Evolutionary conservation across 148 eudicot species (phyloP).

Genomic region (Pouteria glomerata): DNA sequence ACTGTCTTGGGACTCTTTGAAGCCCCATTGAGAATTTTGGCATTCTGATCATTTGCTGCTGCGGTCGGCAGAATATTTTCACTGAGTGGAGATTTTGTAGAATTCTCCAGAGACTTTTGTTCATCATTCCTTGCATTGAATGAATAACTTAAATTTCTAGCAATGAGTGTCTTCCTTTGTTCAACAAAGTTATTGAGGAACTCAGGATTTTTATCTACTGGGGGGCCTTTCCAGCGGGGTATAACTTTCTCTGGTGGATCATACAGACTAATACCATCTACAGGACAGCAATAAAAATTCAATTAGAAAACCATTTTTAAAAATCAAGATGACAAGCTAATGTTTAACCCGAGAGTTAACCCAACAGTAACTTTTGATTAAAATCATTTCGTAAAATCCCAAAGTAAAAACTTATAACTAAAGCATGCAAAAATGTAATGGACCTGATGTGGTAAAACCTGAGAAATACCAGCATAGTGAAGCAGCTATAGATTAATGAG

Average conservation of each 20-base stretch:
- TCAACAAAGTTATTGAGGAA: conserved; percentile 35
- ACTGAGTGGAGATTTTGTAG: conserved; percentile 25
- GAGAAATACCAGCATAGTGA: not conserved
- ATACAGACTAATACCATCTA: conserved; percentile 85
- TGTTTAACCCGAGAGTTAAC: not conserved
- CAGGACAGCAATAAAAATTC: conserved; percentile 15
- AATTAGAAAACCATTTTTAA: not conserved
- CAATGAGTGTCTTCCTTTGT: conserved; percentile 23
- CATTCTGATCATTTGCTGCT: conserved; percentile 21
- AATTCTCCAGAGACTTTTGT: conserved; percentile 19
- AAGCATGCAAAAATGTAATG: not conserved
- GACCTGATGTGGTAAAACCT: not conserved
- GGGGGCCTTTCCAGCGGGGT: conserved; percentile 96
- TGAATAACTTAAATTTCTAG: conserved; percentile 18
- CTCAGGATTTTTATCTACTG: conserved; percentile 46
- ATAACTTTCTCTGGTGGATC: conserved; percentile 87
- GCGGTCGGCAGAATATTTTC: conserved; percentile 17
- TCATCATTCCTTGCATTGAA: conserved; percentile 11
- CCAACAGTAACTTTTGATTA: not conserved
- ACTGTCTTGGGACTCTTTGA: conserved; percentile 47
- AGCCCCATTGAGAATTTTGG: conserved; percentile 12
- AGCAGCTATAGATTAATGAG: not conserved
- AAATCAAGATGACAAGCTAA: not conserved
- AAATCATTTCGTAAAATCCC: too few relatives aligned
- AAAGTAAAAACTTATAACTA: too few relatives aligned